A percentile compares a stretch with the other conserved stretches of the same genome.
These are phyloP conservation scores for Backusella circina DNA, from an alignment of 192 early-diverging fungal genomes.

Conservation along the genomic window DNA sequence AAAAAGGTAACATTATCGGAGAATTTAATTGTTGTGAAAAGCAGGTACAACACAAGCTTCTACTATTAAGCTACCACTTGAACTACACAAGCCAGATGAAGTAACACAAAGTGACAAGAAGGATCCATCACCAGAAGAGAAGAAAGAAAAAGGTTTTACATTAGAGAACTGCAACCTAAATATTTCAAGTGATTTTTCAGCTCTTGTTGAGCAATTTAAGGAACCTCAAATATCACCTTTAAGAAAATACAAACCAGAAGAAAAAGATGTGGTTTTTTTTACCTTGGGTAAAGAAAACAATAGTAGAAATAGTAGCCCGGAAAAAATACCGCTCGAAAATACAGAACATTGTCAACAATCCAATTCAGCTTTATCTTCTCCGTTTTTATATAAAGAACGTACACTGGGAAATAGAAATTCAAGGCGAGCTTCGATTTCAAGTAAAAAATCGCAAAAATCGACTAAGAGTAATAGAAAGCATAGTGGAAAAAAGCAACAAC, in stretches of 20 bases:
- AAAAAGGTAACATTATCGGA: neutral
- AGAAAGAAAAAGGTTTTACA: neutral
- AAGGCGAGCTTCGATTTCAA: neutral
- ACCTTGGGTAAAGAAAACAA: neutral
- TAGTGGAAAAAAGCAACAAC: neutral
- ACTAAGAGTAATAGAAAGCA: neutral
- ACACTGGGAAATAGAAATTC: neutral
- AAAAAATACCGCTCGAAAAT: neutral
- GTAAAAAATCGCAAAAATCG: neutral
- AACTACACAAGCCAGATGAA: slow-evolving; percentile 1
- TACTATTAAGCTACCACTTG: neutral
- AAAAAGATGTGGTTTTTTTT: neutral
- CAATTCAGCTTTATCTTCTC: neutral
- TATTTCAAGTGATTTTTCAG: neutral
- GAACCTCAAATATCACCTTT: neutral
- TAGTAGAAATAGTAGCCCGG: neutral
- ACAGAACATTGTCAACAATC: neutral
- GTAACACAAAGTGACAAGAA: neutral
- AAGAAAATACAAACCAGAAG: neutral
- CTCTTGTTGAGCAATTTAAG: neutral
- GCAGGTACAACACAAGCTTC: neutral
- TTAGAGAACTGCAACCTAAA: neutral
- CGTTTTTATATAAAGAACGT: neutral
- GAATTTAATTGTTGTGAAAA: neutral
- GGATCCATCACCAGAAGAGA: neutral